Conservation (phyloP, 345 rosid species). For the Pistacia integerrima region DNA sequence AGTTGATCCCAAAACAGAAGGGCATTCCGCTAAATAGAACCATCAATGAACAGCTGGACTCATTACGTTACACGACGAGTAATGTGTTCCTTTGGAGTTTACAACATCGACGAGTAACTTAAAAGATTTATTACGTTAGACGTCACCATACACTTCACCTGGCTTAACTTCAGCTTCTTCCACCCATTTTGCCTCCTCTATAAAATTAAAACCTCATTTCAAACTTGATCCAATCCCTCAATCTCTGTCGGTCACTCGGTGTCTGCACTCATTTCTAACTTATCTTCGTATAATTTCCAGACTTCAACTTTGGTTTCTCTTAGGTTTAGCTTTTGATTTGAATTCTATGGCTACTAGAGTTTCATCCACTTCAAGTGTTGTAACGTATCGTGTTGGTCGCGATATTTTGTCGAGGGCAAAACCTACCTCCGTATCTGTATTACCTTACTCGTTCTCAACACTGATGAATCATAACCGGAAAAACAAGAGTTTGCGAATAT, state of each 20-base stretch:
- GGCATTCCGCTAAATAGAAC: no score
- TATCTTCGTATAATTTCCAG: neutral
- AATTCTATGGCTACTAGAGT: constrained; percentile 9
- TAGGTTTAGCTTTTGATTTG: neutral
- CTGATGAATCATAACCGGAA: neutral
- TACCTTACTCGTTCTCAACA: neutral
- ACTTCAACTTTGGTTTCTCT: neutral
- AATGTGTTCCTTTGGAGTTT: no score
- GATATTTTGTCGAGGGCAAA: neutral
- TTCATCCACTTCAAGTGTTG: constrained; percentile 14
- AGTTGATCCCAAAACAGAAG: no score
- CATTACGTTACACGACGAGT: no score
- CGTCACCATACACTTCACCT: neutral
- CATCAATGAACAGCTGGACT: no score
- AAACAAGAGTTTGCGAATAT: constrained; percentile 2
- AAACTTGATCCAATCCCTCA: neutral
- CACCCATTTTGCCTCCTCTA: neutral
- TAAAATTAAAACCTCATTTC: neutral
- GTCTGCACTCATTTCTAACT: neutral
- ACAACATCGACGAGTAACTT: no score
- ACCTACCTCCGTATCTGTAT: neutral
- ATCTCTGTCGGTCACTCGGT: neutral
- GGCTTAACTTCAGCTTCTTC: neutral
- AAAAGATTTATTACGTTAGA: neutral
- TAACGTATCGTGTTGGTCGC: neutral